Base-by-base conservation (phyloP, 768 basidiomycete genomes). In the Leccinum variicolor region DNA sequence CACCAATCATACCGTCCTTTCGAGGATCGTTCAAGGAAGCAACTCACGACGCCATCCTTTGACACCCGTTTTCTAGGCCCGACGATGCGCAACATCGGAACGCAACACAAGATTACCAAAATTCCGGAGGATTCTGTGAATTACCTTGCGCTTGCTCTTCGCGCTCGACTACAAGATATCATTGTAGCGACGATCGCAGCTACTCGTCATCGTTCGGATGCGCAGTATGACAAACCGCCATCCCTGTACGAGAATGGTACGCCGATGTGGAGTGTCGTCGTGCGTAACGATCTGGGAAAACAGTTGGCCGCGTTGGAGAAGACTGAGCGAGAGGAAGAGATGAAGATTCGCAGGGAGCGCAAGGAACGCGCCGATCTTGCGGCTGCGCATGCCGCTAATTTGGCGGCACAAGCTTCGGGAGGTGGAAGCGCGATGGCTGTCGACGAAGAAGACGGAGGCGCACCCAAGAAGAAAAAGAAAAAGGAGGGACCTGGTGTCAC, bases 401-500 rank as follows among this genome's bases (percentile, higher is more conserved):
- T 84, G 52, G 81, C 84, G 3, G 84, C 82, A 49, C 84, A 89
- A 58, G 78, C 79, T 1, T 76, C 76, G 34, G 83, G 66, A 2
- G 54, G 57, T 2, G 69, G 60, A 4, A 61, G 54, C 7, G 61
- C 63, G n/a, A 69, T 69, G 67, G 66, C 64, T 0, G 61, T 72
- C 11, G 76, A 77, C 25, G 81, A 77, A 9, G 84, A 81, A 17
- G 83, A 81, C 5, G 82, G 77, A 2, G 80, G 77, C 34, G 81
- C 80, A 51, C 86, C 87, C 74, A 91, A 89, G 76, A 91, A 90
- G 71, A 81, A 81, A 74, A 83, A 88, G 72, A 92, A 91, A 70
- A 86, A 88, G 68, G 90, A 92, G 31, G 89, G 89, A 0, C 90
- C 91, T 0, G 89, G 90, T 11, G 88, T 92, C 11, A 90, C 89